phyloP scores from a whole-genome alignment of 139 green algal species.

The Chlamydomonas schloesseri region DNA sequence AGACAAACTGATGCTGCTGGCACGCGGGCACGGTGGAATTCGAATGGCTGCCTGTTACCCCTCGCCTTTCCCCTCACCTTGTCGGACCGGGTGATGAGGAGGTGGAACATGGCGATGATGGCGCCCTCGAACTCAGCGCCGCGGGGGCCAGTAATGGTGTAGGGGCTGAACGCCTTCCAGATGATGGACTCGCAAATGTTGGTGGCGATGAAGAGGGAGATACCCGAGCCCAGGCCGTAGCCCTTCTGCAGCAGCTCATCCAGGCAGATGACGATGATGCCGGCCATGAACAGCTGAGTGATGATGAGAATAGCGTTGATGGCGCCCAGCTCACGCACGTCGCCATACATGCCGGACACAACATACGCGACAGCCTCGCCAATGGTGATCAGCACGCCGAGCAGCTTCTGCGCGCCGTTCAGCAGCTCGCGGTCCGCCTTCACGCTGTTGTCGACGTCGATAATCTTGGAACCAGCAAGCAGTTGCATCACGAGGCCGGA shows the following conservation, averaged over 20 bases:
- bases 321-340: conserved; percentile 93
- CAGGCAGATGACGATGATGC: conserved; percentile 99
- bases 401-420: conserved; percentile 96
- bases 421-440: conserved; percentile 97
- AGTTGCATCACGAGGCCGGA: conserved; percentile 98
- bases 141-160: conserved; percentile 84
- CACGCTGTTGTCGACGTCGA: conserved; percentile 98
- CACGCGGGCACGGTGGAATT: too few relatives aligned
- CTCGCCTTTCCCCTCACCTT: conserved; percentile 72
- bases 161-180: conserved; percentile 98
- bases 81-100: conserved; percentile 94
- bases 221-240: conserved; percentile 97
- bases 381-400: conserved; percentile 99
- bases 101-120: conserved; percentile 97
- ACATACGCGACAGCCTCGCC: conserved; percentile 99
- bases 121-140: conserved; percentile 99
- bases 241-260: conserved; percentile 98
- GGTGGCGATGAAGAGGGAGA: conserved; percentile 99
- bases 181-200: conserved; percentile 99
- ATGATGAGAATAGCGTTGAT: conserved; percentile 97
- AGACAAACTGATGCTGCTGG: too few relatives aligned
- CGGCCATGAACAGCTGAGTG: conserved; percentile 96
- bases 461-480: conserved; percentile 96
- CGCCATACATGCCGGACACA: conserved; percentile 98
- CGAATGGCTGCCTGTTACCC: neutral